Percentiles rank a stretch among this genome's conserved stretches.
Conservation (phyloP, 1,139 yeast genomes). For the Sugiyamaella japonica region DNA sequence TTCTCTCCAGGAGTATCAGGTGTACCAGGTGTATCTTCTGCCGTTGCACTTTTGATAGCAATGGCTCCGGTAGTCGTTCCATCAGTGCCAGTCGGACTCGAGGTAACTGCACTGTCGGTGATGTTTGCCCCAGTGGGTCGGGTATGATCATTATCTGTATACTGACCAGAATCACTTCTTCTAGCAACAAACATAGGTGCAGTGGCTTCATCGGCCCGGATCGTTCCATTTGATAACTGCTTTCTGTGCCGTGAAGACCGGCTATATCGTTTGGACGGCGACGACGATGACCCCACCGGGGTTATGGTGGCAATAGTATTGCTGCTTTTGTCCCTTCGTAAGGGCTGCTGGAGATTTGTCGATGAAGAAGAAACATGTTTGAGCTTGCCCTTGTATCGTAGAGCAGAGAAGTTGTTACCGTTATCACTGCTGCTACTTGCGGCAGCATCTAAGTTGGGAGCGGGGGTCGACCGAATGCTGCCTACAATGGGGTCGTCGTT, state of each 20-base stretch:
- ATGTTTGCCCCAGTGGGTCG: not conserved
- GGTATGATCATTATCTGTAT: slow-evolving; percentile 1
- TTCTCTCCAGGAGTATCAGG: slow-evolving; percentile 1
- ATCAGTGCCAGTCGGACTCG: not conserved
- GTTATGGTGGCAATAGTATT: not conserved
- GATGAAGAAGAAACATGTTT: slow-evolving; percentile 7
- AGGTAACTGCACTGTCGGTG: not conserved
- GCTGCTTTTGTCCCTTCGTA: not conserved
- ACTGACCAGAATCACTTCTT: not conserved
- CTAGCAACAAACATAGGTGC: not conserved
- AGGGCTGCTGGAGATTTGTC: not conserved
- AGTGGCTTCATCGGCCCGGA: not conserved
- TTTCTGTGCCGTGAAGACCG: slow-evolving; percentile 9
- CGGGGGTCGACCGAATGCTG: not conserved
- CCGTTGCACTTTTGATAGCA: slow-evolving; percentile 3
- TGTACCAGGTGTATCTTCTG: slow-evolving; percentile 10
- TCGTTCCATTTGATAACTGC: slow-evolving; percentile 12
- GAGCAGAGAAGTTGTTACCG: not conserved
- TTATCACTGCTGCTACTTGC: slow-evolving; percentile 4
- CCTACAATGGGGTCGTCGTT: not conserved
- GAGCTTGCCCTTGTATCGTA: slow-evolving; percentile 2
- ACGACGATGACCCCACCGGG: slow-evolving; percentile 10
- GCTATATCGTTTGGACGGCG: slow-evolving; percentile 8
- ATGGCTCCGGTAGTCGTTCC: not conserved
- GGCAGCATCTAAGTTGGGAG: not conserved